Conservation (phyloP, 768 basidiomycete species). For the Porphyrellus cyaneotinctus region DNA sequence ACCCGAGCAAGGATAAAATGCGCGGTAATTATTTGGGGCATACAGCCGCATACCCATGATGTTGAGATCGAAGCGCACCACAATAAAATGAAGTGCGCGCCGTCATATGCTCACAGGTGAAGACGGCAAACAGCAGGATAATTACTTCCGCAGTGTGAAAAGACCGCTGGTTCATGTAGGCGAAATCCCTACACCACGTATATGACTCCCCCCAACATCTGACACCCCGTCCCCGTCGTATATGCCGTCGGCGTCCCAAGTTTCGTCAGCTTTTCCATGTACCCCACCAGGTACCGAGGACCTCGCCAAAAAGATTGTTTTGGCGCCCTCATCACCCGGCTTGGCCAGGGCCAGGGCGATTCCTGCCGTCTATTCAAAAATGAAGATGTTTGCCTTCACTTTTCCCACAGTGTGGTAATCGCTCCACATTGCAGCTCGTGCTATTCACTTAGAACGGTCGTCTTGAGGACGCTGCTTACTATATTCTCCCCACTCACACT, state of each 20-base stretch:
- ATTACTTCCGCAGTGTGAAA: no score
- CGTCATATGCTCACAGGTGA: no score
- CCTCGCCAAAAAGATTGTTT: slow-evolving; percentile 44
- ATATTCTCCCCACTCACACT: slow-evolving; percentile 18
- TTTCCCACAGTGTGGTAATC: slow-evolving; percentile 57
- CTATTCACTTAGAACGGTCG: no score
- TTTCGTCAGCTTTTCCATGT: slow-evolving; percentile 57
- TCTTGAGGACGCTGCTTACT: no score
- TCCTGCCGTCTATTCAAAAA: slow-evolving; percentile 38
- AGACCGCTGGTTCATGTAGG: no score
- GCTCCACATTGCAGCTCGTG: slow-evolving; percentile 16
- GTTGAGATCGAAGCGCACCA: no score
- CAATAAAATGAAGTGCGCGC: no score
- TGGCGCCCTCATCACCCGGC: slow-evolving; percentile 36
- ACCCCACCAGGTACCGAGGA: slow-evolving; percentile 55
- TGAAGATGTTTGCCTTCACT: slow-evolving; percentile 63
- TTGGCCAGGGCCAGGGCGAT: slow-evolving; percentile 20
- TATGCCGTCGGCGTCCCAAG: slow-evolving; percentile 51
- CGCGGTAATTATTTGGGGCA: no score
- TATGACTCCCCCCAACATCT: slow-evolving; percentile 37
- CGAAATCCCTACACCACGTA: slow-evolving; percentile 16
- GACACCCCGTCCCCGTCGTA: slow-evolving; percentile 54
- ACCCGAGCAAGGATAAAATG: no score
- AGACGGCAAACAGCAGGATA: no score
- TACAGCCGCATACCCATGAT: no score